Evolutionary conservation across 129 eudicot species (phyloP), one percentile per base, ranked within the genome.

Genomic region (Saposhnikovia divaricata): DNA sequence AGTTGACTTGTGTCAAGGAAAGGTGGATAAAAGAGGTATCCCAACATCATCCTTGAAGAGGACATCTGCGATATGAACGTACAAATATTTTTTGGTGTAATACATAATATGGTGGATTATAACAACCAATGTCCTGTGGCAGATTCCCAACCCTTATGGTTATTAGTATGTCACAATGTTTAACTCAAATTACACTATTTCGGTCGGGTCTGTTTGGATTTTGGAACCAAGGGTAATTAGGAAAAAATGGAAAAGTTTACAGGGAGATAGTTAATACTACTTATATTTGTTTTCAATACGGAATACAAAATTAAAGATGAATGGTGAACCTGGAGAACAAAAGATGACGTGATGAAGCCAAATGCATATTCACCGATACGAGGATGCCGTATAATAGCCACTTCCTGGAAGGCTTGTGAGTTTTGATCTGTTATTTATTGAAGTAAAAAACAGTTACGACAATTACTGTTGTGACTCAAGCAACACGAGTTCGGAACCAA

Each of bases 321-420:
- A 72, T 34, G 77, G 76, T 71, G 55, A 63, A 93, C 96, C 93
- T 90, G 97, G 51, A 93, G 94, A 65, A 86, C 68, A 42, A 93
- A 88, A 76, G 97, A 86, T 61, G 98, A 93, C 37, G 98, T 91
- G 82, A 93, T 93, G 86, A 93, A 91, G 78, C 96, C 96, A 81
- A 93, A 89, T 44, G 98, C 96, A 76, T 91, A 91, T 91, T 93
- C 98, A 31, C 98, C 98, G 72, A 91, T 84, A 28, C 98, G 98
- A 31, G 98, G 98, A 88, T 93, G 98, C 85, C 89, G 85, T 46
- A 92, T 89, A 61, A 92, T 89, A 73, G 89, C 97, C 9, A 92
- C 97, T 88, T 92, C 97, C 83, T 92, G 88, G 38, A 92, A 92
- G 25, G 94, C 97, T 75, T 92, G 94, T 6, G 97, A 79, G 87